These are phyloP conservation scores for Debaryomyces coudertii DNA, from an alignment of 1,139 yeast species.

Conservation along the genomic window DNA sequence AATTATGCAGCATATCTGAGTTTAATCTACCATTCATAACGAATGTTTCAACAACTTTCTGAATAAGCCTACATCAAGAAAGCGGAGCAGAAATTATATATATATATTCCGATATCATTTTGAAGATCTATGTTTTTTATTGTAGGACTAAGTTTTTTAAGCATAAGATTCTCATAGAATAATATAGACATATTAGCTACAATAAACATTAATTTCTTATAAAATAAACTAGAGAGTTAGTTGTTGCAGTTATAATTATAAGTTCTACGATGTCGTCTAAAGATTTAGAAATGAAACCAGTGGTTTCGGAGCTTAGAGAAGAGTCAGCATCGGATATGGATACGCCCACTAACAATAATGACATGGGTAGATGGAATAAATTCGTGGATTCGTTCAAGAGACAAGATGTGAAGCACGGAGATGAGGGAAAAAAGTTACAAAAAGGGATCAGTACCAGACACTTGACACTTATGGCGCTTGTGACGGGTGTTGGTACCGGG, in stretches of 20 bases:
- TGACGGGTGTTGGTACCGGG: conserved; percentile 48
- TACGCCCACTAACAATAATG: conserved; percentile 15
- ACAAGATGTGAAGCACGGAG: conserved; percentile 21
- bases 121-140: neutral
- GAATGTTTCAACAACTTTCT: neutral
- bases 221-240: neutral
- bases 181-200: neutral
- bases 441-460: conserved; percentile 41
- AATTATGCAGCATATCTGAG: neutral
- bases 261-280: conserved; percentile 7
- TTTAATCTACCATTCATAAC: conserved; percentile 1
- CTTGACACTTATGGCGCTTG: conserved; percentile 40
- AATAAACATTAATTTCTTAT: neutral
- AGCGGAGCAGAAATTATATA: neutral
- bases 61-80: neutral
- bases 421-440: conserved; percentile 33
- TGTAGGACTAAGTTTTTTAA: neutral
- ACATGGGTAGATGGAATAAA: conserved; percentile 23
- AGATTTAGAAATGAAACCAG: conserved; percentile 20
- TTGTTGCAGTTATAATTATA: neutral
- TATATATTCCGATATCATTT: neutral
- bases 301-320: conserved; percentile 23
- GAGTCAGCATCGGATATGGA: conserved; percentile 21
- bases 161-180: too few relatives aligned
- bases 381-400: conserved; percentile 38